Evolutionary conservation across 768 basidiomycete species (phyloP).

Genomic region (Lyophyllum semitale): DNA sequence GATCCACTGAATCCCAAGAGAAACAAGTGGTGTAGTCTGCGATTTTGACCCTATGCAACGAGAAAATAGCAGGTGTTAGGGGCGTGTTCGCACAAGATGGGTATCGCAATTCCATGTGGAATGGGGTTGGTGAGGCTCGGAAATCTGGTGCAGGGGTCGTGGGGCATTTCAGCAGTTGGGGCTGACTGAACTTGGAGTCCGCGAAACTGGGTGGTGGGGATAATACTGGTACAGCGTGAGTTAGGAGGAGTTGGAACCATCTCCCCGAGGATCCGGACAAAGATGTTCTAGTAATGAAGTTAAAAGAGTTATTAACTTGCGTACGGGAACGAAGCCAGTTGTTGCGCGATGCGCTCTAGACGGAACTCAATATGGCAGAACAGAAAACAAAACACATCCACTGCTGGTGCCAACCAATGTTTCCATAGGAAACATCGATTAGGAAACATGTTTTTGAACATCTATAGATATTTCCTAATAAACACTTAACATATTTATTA

Average conservation of each 20-base stretch:
- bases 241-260: background rate
- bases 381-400: too few species aligned
- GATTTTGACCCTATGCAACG: constrained; percentile 8
- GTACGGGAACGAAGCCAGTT: too few species aligned
- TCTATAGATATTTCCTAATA: too few species aligned
- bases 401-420: too few species aligned
- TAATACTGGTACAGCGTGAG: background rate
- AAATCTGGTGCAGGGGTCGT: constrained; percentile 3
- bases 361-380: too few species aligned
- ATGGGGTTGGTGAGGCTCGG: constrained; percentile 6
- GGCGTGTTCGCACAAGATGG: constrained; percentile 7
- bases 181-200: constrained; percentile 13
- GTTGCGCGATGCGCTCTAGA: too few species aligned
- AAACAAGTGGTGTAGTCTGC: background rate
- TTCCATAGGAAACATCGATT: too few species aligned
- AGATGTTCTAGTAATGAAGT: too few species aligned
- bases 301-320: too few species aligned
- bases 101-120: constrained; percentile 7
- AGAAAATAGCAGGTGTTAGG: background rate
- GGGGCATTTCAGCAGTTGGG: constrained; percentile 9
- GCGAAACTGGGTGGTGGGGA: constrained; percentile 7
- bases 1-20: background rate
- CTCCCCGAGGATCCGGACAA: too few species aligned
- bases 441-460: too few species aligned
- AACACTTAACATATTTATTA: too few species aligned